These are phyloP conservation scores for Phytophthora europaea DNA, from an alignment of 352 stramenopile species.

Conservation along the genomic window DNA sequence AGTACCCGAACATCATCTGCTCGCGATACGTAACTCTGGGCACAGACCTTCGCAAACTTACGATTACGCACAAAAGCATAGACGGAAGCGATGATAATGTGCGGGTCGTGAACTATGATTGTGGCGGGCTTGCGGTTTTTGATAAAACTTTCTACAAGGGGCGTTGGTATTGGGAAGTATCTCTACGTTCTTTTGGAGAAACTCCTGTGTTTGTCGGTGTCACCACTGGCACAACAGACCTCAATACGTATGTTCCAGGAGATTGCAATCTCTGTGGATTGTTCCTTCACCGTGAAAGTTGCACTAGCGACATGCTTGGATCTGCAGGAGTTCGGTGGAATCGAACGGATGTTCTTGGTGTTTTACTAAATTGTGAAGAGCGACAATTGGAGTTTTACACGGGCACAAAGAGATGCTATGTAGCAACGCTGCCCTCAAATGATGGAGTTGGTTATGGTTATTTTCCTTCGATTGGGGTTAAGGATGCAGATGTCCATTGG, in stretches of 20 bases:
- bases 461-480: constrained; percentile 69
- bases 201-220: constrained; percentile 82
- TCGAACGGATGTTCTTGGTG: constrained; percentile 49
- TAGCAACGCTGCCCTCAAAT: constrained; percentile 35
- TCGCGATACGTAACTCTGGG: constrained; percentile 68
- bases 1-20: constrained; percentile 80
- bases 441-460: constrained; percentile 38
- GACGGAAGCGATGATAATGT: constrained; percentile 16
- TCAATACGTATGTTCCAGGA: constrained; percentile 53
- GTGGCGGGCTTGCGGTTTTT: constrained; percentile 73
- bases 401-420: constrained; percentile 43
- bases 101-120: background rate
- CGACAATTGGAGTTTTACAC: constrained; percentile 75
- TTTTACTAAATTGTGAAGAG: constrained; percentile 74
- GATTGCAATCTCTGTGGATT: constrained; percentile 41
- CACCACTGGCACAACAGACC: constrained; percentile 56
- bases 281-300: constrained; percentile 51
- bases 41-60: constrained; percentile 75
- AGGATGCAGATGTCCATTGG: constrained; percentile 70
- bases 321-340: constrained; percentile 45
- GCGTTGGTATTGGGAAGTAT: constrained; percentile 88
- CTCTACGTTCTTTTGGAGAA: constrained; percentile 55
- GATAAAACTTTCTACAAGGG: constrained; percentile 68
- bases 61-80: constrained; percentile 52
- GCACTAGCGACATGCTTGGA: constrained; percentile 21